Conservation (phyloP, 306 rosid genomes). For the Myrica gale region DNA sequence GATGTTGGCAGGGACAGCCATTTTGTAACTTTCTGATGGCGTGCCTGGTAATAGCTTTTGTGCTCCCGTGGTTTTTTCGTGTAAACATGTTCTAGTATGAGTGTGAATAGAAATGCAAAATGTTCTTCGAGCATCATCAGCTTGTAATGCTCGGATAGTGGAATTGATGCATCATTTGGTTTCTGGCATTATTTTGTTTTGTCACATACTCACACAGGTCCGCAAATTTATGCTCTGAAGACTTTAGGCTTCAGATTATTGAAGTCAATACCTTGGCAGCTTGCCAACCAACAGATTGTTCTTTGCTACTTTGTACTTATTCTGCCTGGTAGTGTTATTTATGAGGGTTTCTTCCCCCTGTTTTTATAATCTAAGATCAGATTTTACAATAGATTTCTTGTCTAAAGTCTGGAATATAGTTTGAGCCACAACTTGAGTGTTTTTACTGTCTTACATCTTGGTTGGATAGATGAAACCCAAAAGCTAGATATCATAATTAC, state of each 20-base stretch:
- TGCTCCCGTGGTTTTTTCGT: slow-evolving; percentile 94
- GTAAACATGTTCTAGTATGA: slow-evolving; percentile 71
- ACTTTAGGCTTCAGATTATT: slow-evolving; percentile 29
- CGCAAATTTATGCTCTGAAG: slow-evolving; percentile 27
- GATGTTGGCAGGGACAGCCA: slow-evolving; percentile 89
- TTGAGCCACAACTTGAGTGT: background rate
- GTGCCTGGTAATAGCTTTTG: slow-evolving; percentile 89
- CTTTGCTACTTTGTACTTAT: slow-evolving; percentile 26
- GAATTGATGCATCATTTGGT: slow-evolving; percentile 24
- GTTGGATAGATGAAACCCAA: background rate
- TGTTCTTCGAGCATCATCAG: slow-evolving; percentile 21
- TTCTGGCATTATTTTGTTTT: slow-evolving; percentile 29
- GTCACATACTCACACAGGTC: slow-evolving; percentile 11
- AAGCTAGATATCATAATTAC: background rate
- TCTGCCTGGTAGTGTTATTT: slow-evolving; percentile 16
- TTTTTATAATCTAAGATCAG: background rate
- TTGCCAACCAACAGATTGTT: slow-evolving; percentile 6
- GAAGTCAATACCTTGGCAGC: slow-evolving; percentile 25
- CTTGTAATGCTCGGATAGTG: slow-evolving; percentile 24
- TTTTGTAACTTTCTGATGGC: slow-evolving; percentile 99
- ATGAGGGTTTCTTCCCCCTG: background rate
- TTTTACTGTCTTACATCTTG: background rate
- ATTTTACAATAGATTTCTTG: background rate
- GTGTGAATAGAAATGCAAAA: slow-evolving; percentile 13
- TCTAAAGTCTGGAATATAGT: background rate